A percentile compares a stretch with the other conserved stretches of the same genome.
Evolutionary conservation across 768 basidiomycete species (phyloP).

Genomic region (Mycena sanguinolenta): DNA sequence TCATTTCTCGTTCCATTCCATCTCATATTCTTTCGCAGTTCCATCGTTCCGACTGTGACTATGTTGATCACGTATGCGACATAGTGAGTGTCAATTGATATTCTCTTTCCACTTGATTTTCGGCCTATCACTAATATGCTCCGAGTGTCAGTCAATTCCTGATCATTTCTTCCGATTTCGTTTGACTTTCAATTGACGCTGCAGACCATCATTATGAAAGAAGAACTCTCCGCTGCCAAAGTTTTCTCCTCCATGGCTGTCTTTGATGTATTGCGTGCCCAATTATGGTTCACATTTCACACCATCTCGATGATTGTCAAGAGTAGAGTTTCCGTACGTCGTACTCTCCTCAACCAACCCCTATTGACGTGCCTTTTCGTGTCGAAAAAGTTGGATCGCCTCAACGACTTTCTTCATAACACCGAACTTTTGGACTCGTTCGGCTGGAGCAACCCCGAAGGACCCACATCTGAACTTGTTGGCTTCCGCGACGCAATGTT

Average conservation of each 20-base stretch:
- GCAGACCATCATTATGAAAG: constrained; percentile 55
- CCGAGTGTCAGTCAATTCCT: too few relatives aligned
- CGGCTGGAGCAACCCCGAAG: neutral
- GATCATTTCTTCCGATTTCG: too few relatives aligned
- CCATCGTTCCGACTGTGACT: constrained; percentile 68
- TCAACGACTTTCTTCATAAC: constrained; percentile 53
- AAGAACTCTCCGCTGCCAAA: constrained; percentile 53
- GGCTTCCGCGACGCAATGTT: constrained; percentile 36
- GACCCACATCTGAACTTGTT: constrained; percentile 1
- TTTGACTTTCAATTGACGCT: constrained; percentile 6
- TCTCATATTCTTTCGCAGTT: constrained; percentile 48
- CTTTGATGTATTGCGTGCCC: constrained; percentile 71
- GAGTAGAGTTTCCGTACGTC: constrained; percentile 70
- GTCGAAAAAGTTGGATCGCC: constrained; percentile 57
- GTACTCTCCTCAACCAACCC: neutral
- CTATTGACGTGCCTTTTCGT: neutral
- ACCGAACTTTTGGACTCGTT: constrained; percentile 29
- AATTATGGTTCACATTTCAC: constrained; percentile 57
- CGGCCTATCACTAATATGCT: too few relatives aligned
- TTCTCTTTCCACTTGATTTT: too few relatives aligned
- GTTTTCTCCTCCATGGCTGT: constrained; percentile 69
- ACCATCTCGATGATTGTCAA: constrained; percentile 39
- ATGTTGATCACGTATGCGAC: constrained; percentile 71
- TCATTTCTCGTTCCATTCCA: neutral
- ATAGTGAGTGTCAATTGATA: too few relatives aligned